These are phyloP conservation scores for Antonospora locustae DNA, from an alignment of 371 early-diverging fungal genomes.

Conservation along the genomic window DNA sequence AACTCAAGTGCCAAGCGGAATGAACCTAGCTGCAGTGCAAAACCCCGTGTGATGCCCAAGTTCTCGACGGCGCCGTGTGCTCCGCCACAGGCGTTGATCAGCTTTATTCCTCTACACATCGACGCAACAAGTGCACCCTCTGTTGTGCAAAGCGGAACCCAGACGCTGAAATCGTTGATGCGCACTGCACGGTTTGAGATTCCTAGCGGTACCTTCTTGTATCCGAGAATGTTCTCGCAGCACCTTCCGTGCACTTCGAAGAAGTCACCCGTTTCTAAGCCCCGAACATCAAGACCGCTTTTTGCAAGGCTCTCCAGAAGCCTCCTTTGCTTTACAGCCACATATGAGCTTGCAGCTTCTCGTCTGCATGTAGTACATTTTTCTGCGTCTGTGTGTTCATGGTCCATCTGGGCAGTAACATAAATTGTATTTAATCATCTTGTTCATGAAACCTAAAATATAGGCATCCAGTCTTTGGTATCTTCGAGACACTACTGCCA, in stretches of 20 bases:
- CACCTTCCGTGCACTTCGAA: slow-evolving; percentile 70
- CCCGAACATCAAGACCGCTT: no score
- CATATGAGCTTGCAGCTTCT: no score
- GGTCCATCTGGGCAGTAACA: no score
- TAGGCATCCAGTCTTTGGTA: no score
- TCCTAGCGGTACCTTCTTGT: slow-evolving; percentile 77
- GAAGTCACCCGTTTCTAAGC: no score
- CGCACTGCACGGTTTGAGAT: slow-evolving; percentile 9
- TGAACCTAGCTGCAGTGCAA: slow-evolving; percentile 67
- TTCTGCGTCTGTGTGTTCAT: no score
- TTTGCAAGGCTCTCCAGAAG: no score
- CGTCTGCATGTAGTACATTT: no score
- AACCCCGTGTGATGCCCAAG: slow-evolving; percentile 82
- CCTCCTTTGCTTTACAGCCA: no score
- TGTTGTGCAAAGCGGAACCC: slow-evolving; percentile 85
- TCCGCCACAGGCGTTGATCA: slow-evolving; percentile 72
- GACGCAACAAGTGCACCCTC: slow-evolving; percentile 85
- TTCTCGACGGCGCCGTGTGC: slow-evolving; percentile 61
- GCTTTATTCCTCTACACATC: slow-evolving; percentile 81
- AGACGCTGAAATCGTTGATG: slow-evolving; percentile 59
- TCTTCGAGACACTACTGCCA: no score
- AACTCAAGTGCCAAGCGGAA: slow-evolving; percentile 58
- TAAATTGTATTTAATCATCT: no score
- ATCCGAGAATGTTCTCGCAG: slow-evolving; percentile 87
- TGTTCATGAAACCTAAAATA: no score